Base-by-base conservation (phyloP, 2,329 filamentous ascomycete genomes). In the Verticillium tricorpus region DNA sequence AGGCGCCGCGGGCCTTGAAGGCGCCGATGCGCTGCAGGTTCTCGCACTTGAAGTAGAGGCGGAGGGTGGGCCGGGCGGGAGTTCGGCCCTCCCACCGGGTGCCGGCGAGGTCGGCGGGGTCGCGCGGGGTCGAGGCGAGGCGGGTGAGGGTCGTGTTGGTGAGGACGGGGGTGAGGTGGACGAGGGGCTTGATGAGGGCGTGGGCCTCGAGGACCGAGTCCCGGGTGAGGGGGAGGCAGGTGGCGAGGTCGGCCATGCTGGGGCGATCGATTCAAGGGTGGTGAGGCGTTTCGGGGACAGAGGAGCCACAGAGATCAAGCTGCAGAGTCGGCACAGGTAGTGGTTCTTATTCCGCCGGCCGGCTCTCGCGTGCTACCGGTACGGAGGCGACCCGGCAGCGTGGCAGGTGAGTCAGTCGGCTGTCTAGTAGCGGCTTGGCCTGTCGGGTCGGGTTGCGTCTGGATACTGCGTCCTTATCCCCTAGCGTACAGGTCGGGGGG, bases 11-110 rank as follows among this genome's bases (percentile, higher is more conserved):
- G 17, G 88, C 90, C 78, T 98, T 98, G 81, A 98, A 98, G 1
- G 94, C 94, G 59, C 94, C 95, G 60, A 96, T 87, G 61, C 88
- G 87, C 79, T 98, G 95, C 62, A 92, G 80, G 75, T 97, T 97
- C 80, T 98, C 94, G 75, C 92, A 96, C 79, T 98, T 98, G 85
- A 98, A 96, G 80, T 91, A 95, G 59, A 98, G 81, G 14, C 86
- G 82, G 45, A 97, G 78, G 58, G 78, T 85, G 0, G 92, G 92
- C 4, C 73, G 78, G 1, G 89, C 85, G 0, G 88, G 82, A n/a
- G 72, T 70, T 45, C 81, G 77, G 6, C 82, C 83, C 67, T 83
- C 73, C 78, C 82, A 88, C 66, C 78, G 75, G 4, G 88, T 89
- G 15, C 80, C 83, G 55, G 74, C 69, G 0, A 90, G 78, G 5